phyloP scores from a whole-genome alignment of 257 asterid genomes.

The Solanum pennellii region DNA sequence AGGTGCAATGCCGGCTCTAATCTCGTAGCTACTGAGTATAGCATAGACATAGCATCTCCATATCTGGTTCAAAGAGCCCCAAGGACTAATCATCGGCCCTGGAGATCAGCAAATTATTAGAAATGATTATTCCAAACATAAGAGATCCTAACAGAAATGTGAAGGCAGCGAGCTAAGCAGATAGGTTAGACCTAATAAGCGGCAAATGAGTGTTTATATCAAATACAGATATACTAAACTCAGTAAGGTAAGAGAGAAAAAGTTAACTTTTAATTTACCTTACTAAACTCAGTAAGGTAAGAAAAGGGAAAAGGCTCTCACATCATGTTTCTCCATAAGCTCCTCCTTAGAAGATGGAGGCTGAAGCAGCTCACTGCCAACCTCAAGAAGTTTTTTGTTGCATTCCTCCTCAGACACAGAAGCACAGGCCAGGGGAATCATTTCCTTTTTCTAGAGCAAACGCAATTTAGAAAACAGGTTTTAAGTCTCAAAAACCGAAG shows the following conservation, averaged over 20 bases:
- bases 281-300: neutral
- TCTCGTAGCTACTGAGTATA: neutral
- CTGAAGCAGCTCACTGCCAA: slow-evolving; percentile 1
- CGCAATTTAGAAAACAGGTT: neutral
- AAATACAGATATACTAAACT: neutral
- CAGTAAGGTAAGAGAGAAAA: neutral
- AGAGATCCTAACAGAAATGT: neutral
- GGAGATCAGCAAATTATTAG: neutral
- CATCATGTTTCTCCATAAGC: slow-evolving; percentile 8
- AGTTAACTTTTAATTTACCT: neutral
- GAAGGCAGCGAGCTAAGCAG: neutral
- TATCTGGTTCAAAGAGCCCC: neutral
- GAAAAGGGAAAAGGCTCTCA: neutral
- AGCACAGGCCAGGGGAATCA: neutral
- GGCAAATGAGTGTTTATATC: neutral
- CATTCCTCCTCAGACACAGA: neutral
- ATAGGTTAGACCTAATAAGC: neutral
- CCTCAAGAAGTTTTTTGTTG: neutral
- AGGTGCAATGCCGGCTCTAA: neutral
- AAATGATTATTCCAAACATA: neutral
- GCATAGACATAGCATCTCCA: neutral
- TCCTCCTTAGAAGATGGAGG: neutral
- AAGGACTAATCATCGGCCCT: neutral
- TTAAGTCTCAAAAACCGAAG: neutral
- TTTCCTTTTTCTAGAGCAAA: neutral